Evolutionary conservation across 305 asterid genomes (phyloP), one percentile per base, ranked within the genome.

Genomic region (Rubia peregrina): DNA sequence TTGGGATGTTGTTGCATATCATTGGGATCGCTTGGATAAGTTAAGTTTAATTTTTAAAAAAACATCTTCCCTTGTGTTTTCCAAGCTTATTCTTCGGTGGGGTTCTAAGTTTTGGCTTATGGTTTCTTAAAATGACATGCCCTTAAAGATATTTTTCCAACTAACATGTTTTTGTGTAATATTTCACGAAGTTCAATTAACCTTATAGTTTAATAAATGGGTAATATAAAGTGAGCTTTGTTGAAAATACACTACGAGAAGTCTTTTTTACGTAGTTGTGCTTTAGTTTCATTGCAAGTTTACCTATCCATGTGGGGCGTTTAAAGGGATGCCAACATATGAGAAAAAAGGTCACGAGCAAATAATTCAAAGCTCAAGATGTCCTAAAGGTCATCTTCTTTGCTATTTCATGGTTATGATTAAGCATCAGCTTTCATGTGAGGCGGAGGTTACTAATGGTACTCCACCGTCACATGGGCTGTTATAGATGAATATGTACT

Each of bases 341-440:
- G 85, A 75, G 71, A 75, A 76, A 73, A 84, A 81, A 80, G 89
- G 88, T 82, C 85, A 90, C 60, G 86, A 83, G 78, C 86, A 80
- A 74, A 83, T 79, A 73, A 90, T 92, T 72, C 79, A 74, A 73
- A 87, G 82, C 41, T 90, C 97, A 67, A 89, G 95, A 79, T 90
- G 97, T 83, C 97, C 85, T 77, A 92, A 92, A 87, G 97, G 98
- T 73, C 96, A 97, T 65, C 81, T 92, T 71, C 93, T 92, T 73
- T 89, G 89, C 80, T 90, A 90, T 73, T 92, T 86, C 36, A 30
- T 30, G 36, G 36, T 30, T 30, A 30, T 30, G 36, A 30, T 30
- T 30, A 30, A 30, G 36, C 36, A 30, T 2, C 36, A 30, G 36
- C 36, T 30, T 30, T 30, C 36, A 30, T 1, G 36, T 30, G 36